phyloP scores from a whole-genome alignment of 139 green algal genomes.

The Chlamydomonas eustigma region DNA sequence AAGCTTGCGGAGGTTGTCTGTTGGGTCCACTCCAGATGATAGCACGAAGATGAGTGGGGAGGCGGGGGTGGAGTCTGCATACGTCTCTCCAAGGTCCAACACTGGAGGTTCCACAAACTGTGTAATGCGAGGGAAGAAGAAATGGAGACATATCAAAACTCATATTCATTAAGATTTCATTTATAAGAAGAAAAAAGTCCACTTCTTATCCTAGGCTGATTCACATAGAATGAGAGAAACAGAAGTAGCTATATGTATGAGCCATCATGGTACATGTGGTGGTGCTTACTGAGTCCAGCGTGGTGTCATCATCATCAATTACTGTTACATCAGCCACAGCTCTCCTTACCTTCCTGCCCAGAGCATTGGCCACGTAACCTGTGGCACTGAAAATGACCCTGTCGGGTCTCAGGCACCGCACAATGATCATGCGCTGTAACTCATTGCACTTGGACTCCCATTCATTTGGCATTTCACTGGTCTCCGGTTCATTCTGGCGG shows the following conservation, averaged over 20 bases:
- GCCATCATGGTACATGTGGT: no score
- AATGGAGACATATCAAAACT: no score
- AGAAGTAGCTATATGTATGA: no score
- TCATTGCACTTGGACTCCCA: conserved; percentile 81
- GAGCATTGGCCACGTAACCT: conserved; percentile 66
- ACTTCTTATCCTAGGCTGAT: no score
- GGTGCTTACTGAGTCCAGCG: no score
- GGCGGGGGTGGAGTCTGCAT: conserved; percentile 52
- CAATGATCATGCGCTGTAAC: conserved; percentile 75
- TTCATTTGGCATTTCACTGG: conserved; percentile 66
- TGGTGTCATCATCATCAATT: no score
- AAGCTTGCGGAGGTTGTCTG: conserved; percentile 71
- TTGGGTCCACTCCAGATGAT: conserved; percentile 76
- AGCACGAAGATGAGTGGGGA: conserved; percentile 83
- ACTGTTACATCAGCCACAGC: no score
- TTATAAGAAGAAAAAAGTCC: no score
- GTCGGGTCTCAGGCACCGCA: conserved; percentile 66
- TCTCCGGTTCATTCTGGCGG: conserved; percentile 64
- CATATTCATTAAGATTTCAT: no score
- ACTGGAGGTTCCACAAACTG: conserved; percentile 79
- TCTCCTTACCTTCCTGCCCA: conserved; percentile 51
- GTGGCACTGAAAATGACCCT: conserved; percentile 72
- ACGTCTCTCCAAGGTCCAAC: conserved; percentile 74
- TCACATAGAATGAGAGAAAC: not conserved
- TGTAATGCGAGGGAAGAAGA: conserved; percentile 20